phyloP scores from a whole-genome alignment of 768 basidiomycete species.

The Russula virescens region DNA sequence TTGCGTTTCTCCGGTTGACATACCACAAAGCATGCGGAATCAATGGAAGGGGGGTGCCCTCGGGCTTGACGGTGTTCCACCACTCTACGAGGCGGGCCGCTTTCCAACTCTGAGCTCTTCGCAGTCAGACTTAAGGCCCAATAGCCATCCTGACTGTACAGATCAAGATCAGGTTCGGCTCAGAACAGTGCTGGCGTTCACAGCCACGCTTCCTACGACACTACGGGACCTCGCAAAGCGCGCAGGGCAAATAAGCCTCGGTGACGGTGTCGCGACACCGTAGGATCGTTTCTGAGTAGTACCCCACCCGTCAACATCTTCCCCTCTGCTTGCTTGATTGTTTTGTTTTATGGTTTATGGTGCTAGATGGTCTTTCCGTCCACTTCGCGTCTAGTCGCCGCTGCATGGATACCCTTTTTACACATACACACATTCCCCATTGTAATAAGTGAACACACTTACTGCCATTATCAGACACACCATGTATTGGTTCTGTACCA shows the following conservation, averaged over 20 bases:
- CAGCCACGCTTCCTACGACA: slow-evolving; percentile 10
- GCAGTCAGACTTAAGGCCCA: too few species aligned
- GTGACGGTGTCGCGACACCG: neutral
- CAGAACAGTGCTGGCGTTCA: slow-evolving; percentile 3
- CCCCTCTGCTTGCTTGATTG: slow-evolving; percentile 1
- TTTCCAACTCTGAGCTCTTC: neutral
- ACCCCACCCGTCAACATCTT: neutral
- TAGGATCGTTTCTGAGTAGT: neutral
- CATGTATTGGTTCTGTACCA: slow-evolving; percentile 17
- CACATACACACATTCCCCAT: neutral
- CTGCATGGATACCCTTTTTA: slow-evolving; percentile 2
- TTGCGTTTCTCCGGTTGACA: neutral
- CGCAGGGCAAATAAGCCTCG: slow-evolving; percentile 3
- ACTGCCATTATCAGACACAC: slow-evolving; percentile 3
- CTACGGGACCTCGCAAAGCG: slow-evolving; percentile 10
- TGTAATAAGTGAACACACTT: slow-evolving; percentile 2
- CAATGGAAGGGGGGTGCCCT: slow-evolving; percentile 2
- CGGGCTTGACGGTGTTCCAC: slow-evolving; percentile 8
- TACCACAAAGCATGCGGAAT: neutral
- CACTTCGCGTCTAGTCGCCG: slow-evolving; percentile 1
- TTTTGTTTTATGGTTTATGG: neutral
- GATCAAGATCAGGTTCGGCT: neutral
- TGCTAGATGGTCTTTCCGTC: neutral
- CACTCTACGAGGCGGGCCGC: neutral
- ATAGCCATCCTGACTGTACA: neutral